phyloP scores from a whole-genome alignment of 768 basidiomycete species.

The Lactarius quietus region DNA sequence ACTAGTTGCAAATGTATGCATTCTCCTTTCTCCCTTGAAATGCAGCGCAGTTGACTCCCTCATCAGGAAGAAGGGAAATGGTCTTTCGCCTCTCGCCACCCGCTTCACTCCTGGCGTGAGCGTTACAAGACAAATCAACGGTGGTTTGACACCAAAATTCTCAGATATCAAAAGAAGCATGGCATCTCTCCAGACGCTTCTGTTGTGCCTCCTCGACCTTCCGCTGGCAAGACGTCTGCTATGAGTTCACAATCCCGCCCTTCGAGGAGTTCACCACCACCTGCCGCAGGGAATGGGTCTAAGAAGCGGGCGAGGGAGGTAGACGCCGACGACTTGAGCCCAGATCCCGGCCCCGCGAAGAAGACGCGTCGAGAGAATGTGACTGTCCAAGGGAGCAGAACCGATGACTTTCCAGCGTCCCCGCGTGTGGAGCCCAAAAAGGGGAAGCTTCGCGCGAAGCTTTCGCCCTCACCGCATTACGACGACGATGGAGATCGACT shows the following conservation, averaged over 20 bases:
- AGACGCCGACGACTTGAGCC: not conserved
- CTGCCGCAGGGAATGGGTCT: not conserved
- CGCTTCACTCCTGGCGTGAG: slow-evolving; percentile 63
- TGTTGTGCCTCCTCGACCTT: not conserved
- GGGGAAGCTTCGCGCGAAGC: not conserved
- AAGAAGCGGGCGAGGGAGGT: slow-evolving; percentile 16
- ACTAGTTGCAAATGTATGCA: slow-evolving; percentile 46
- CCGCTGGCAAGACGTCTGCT: not conserved
- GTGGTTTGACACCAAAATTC: slow-evolving; percentile 44
- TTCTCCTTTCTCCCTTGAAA: not conserved
- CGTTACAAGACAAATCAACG: slow-evolving; percentile 48
- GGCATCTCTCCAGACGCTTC: slow-evolving; percentile 5
- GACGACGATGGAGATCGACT: not conserved
- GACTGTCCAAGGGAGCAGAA: too few relatives aligned
- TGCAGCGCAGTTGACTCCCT: slow-evolving; percentile 3
- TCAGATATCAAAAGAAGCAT: slow-evolving; percentile 38
- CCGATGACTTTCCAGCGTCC: not conserved
- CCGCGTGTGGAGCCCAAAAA: not conserved
- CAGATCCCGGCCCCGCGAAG: not conserved
- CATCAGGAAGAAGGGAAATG: slow-evolving; percentile 41
- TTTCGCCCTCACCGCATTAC: not conserved
- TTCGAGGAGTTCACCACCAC: not conserved
- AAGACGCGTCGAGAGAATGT: slow-evolving; percentile 8
- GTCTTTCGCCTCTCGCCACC: slow-evolving; percentile 50
- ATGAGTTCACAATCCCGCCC: not conserved